Evolutionary conservation across 2,329 filamentous ascomycete species (phyloP), one percentile per base, ranked within the genome.

Genomic region (Hypoxylon sp.): DNA sequence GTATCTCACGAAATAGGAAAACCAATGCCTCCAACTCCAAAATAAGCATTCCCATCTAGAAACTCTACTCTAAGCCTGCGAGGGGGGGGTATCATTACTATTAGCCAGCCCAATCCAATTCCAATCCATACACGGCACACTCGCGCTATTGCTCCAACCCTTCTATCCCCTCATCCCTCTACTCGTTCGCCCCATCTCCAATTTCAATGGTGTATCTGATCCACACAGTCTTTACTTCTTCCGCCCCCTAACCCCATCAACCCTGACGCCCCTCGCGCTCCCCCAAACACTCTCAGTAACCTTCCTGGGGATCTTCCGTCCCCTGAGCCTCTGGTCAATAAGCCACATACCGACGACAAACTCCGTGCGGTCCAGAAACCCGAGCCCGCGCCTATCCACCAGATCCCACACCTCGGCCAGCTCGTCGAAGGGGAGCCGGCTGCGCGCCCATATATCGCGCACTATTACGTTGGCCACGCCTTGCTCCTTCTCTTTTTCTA

Each of bases 301-400:
- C 74, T 86, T 88, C 13, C 86, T 82, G 0, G 93, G 93, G 20
- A 95, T 83, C 82, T 96, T 96, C 66, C 92, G 83, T 1, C 93
- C 93, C 72, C 91, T 89, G n/a, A 96, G 81, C 66, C 92, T 83
- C 83, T 95, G 92, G 78, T 96, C 93, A 37, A 96, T 88, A 54
- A 96, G 81, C 92, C 93, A 96, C 82, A 93, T 85, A 8, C 93
- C 93, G 1, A 95, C 92, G 0, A 96, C 91, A 78, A 96, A 96
- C 81, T 94, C 91, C 61, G 90, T 86, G 74, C 88, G 87, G 62
- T 82, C 83, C 60, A 96, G 80, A 72, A 86, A 82, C 1, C 91
- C 91, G 13, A 80, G 76, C 1, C 81, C 78, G 6, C 82, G 79
- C 1, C 85, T 81, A 75, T 92, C 91, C 10, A 95, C 92, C 17